Base-by-base conservation (phyloP, 441 rosid genomes). In the Pelargonium citronellum region DNA sequence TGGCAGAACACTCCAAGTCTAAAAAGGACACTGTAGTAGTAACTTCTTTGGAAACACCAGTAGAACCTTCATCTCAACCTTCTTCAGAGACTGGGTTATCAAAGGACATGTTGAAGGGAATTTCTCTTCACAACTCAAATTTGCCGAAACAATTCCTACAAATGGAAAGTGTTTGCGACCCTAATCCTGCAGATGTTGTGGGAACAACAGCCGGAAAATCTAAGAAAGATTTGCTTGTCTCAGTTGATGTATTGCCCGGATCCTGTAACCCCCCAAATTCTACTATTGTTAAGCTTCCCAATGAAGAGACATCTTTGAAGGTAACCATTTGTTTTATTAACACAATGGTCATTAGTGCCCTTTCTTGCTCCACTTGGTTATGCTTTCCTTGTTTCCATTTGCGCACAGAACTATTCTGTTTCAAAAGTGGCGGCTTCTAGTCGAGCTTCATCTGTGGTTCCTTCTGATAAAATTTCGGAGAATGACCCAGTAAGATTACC, bases 221-320 rank as follows among this genome's bases (percentile, higher is more conserved):
- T 1, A 53, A 4, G 47, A 71, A 64, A 69, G 69, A 68, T 30
- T 16, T 68, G 63, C 11, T 41, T 19, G 43, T 7, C 8, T 63
- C 72, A 61, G 22, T 51, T 74, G 9, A 62, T n/a, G 41, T 20
- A 19, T 62, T 20, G 7, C 68, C 22, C n/a, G 0, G 7, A 39
- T 22, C 30, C 22, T 15, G 1, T 1, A 44, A 4, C 6, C 17
- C 15, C 20, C 5, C 7, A 30, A 47, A 63, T 6, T 37, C 68
- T 41, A 24, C 44, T 39, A 43, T 47, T 30, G 15, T 2, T 13
- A 41, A 61, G 65, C 60, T 53, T 53, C 60, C 60, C 60, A n/a
- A 10, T 9, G 55, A 67, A 51, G 61, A 57, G 19, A 63, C 53
- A 17, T 55, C 69, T 63, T 66, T 10, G 10, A 64, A 71, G 79